phyloP scores from a whole-genome alignment of 768 basidiomycete genomes.

The Grammothele lineata region DNA sequence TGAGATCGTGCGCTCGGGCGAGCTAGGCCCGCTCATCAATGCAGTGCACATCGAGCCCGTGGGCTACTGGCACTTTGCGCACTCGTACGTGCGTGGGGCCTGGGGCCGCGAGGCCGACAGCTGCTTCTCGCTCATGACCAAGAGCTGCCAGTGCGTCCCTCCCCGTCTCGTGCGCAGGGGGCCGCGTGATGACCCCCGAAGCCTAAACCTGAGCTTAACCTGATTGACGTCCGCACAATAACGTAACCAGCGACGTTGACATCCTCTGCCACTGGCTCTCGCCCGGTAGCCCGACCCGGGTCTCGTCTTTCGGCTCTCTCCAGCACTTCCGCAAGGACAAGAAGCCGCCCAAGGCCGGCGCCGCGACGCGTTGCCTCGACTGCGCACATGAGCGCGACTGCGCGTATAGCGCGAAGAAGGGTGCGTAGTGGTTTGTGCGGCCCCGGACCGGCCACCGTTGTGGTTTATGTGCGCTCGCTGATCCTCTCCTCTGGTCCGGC shows the following conservation, averaged over 20 bases:
- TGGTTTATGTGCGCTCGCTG: too few species aligned
- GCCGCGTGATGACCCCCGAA: neutral
- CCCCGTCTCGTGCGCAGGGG: conserved; percentile 2
- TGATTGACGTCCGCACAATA: too few species aligned
- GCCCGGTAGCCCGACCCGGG: conserved; percentile 57
- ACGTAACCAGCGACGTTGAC: conserved; percentile 81
- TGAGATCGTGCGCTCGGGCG: conserved; percentile 63
- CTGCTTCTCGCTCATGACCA: conserved; percentile 83
- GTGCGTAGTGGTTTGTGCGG: too few species aligned
- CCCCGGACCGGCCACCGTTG: neutral
- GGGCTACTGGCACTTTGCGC: conserved; percentile 85
- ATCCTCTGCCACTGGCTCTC: conserved; percentile 75
- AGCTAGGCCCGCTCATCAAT: conserved; percentile 76
- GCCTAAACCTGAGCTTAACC: too few species aligned
- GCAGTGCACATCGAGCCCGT: conserved; percentile 83
- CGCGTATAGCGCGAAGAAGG: conserved; percentile 83
- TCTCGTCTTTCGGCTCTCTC: conserved; percentile 86
- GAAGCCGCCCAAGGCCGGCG: conserved; percentile 68
- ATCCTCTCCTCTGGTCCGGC: too few species aligned
- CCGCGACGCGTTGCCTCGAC: conserved; percentile 69
- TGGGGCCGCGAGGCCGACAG: conserved; percentile 69
- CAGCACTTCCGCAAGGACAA: conserved; percentile 71
- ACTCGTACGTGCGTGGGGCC: conserved; percentile 82
- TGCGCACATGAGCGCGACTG: conserved; percentile 72
- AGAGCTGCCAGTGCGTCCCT: conserved; percentile 77